Conservation (phyloP, 1,284 basidiomycete species). For the Inonotus hispidus region DNA sequence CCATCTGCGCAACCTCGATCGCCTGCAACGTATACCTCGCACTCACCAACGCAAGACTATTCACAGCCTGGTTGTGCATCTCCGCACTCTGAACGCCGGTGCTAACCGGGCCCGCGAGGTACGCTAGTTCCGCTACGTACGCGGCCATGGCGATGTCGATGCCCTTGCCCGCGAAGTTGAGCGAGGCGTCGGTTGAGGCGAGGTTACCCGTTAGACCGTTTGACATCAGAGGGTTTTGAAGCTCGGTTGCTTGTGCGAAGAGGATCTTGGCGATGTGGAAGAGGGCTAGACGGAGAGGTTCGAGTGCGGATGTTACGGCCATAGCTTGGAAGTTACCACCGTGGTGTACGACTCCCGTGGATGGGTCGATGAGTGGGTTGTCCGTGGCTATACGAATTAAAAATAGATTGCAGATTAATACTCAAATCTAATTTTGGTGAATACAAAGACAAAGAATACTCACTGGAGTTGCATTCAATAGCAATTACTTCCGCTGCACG, state of each 20-base stretch:
- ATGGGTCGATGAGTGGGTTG: constrained; percentile 69
- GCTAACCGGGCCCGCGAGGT: constrained; percentile 78
- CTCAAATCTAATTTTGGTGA: not conserved
- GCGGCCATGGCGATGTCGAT: constrained; percentile 81
- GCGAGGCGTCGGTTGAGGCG: constrained; percentile 73
- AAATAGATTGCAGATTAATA: not conserved
- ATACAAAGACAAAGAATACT: constrained; percentile 29
- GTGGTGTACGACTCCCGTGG: constrained; percentile 65
- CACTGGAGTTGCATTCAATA: constrained; percentile 83
- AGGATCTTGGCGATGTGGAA: constrained; percentile 81
- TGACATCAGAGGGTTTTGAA: constrained; percentile 79
- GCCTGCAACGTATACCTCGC: constrained; percentile 73
- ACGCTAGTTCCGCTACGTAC: constrained; percentile 77
- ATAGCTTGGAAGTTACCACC: constrained; percentile 89
- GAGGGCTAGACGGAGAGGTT: constrained; percentile 77
- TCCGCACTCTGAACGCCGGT: constrained; percentile 83
- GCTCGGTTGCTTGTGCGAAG: constrained; percentile 80
- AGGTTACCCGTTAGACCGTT: constrained; percentile 76
- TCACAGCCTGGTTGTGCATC: constrained; percentile 85
- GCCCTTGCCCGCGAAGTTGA: constrained; percentile 83
- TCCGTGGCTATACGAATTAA: constrained; percentile 48
- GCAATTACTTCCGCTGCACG: constrained; percentile 58
- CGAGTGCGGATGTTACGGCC: constrained; percentile 84
- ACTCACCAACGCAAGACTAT: constrained; percentile 77
- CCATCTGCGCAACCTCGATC: constrained; percentile 69